Evolutionary conservation across 306 rosid genomes (phyloP).

Genomic region (Notholithocarpus densiflorus): DNA sequence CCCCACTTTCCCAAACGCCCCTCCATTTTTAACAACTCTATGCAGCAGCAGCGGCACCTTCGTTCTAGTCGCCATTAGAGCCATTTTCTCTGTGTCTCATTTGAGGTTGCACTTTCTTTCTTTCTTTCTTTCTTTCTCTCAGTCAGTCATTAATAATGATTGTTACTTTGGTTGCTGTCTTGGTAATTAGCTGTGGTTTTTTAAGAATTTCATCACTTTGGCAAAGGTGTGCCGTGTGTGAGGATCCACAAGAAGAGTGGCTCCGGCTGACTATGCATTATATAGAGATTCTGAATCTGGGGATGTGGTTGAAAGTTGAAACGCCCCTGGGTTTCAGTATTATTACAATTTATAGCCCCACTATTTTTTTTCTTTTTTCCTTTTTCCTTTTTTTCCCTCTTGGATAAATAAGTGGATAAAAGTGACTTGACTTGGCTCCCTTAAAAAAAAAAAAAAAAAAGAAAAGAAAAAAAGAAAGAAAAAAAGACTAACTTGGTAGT

Average conservation of each 20-base stretch:
- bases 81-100: conserved; percentile 46
- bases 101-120: conserved; percentile 5
- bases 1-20: neutral
- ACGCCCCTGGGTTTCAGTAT: neutral
- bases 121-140: neutral
- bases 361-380: too few relatives aligned
- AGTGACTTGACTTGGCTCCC: too few relatives aligned
- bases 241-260: neutral
- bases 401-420: too few relatives aligned
- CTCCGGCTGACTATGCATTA: neutral
- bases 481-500: too few relatives aligned
- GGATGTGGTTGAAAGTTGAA: neutral
- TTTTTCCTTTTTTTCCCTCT: too few relatives aligned
- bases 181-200: neutral
- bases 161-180: too few relatives aligned
- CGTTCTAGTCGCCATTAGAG: conserved; percentile 41
- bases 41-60: conserved; percentile 20
- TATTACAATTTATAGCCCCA: neutral
- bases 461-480: too few relatives aligned
- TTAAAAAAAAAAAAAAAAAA: too few relatives aligned
- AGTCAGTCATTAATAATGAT: neutral
- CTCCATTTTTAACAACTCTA: conserved; percentile 5
- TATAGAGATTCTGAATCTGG: neutral
- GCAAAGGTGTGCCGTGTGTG: neutral
- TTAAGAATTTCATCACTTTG: neutral